A percentile compares a stretch with the other conserved stretches of the same genome.
These are phyloP conservation scores for Pichia deserticola DNA, from an alignment of 805 yeast species.

Conservation along the genomic window DNA sequence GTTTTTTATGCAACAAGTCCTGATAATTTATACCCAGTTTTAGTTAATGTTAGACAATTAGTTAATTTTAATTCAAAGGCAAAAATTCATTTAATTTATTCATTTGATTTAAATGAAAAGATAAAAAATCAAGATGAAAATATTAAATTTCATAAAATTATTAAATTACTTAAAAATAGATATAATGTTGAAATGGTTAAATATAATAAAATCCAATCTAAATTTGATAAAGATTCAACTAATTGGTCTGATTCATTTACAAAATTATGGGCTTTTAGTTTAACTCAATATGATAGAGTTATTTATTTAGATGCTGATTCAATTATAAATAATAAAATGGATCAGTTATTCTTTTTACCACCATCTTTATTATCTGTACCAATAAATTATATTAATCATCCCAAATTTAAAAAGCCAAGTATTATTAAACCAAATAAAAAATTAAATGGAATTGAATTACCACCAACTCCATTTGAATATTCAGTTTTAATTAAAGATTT, in stretches of 20 bases:
- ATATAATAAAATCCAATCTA: constrained; percentile 18
- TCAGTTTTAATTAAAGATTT: constrained; percentile 15
- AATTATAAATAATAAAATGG: constrained; percentile 32
- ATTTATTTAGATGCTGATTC: constrained; percentile 57
- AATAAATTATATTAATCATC: constrained; percentile 31
- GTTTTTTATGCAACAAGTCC: constrained; percentile 53
- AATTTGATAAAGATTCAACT: constrained; percentile 13
- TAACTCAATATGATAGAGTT: constrained; percentile 42
- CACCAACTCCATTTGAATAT: constrained; percentile 17
- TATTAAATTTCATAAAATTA: background rate
- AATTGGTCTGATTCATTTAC: constrained; percentile 49
- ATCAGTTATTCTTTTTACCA: constrained; percentile 46
- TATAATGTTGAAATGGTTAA: constrained; percentile 24
- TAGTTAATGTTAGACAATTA: constrained; percentile 40
- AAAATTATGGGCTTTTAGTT: constrained; percentile 45
- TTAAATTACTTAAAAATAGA: background rate
- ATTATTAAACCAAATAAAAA: background rate
- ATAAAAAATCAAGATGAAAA: background rate
- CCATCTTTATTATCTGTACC: constrained; percentile 41
- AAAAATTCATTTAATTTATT: constrained; percentile 39
- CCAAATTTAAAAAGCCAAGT: constrained; percentile 18
- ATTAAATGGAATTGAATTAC: background rate
- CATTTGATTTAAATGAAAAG: constrained; percentile 7
- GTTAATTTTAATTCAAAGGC: constrained; percentile 31
- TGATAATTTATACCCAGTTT: constrained; percentile 43